phyloP scores from a whole-genome alignment of 1,284 basidiomycete genomes.

The Sanghuangporus weigelae region DNA sequence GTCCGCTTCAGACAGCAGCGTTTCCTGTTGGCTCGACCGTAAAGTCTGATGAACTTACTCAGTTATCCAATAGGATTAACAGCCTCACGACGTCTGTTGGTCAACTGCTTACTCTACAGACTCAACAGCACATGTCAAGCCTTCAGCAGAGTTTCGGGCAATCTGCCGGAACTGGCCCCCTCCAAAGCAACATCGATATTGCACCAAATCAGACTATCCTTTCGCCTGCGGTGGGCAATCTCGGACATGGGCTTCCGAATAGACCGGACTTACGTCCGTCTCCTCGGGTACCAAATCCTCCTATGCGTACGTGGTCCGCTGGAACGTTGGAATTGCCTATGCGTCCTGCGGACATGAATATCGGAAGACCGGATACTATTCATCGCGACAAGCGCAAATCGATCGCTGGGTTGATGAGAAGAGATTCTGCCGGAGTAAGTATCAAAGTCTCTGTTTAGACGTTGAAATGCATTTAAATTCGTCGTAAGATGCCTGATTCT shows the following conservation, averaged over 20 bases:
- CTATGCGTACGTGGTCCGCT: slow-evolving; percentile 76
- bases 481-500: slow-evolving; percentile 41
- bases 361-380: slow-evolving; percentile 24
- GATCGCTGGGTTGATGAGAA: slow-evolving; percentile 58
- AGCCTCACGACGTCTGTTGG: slow-evolving; percentile 84
- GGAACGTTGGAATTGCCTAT: slow-evolving; percentile 69
- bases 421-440: slow-evolving; percentile 72
- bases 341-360: slow-evolving; percentile 41
- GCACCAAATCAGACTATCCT: slow-evolving; percentile 41
- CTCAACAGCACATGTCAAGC: slow-evolving; percentile 57
- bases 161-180: slow-evolving; percentile 36
- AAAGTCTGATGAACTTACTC: slow-evolving; percentile 58
- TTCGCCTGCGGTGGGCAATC: slow-evolving; percentile 32
- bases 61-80: slow-evolving; percentile 75
- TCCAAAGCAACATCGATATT: slow-evolving; percentile 19
- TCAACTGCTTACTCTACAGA: slow-evolving; percentile 73
- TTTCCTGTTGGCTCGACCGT: slow-evolving; percentile 51
- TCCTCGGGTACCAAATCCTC: slow-evolving; percentile 58
- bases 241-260: slow-evolving; percentile 54
- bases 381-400: slow-evolving; percentile 71
- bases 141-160: slow-evolving; percentile 31
- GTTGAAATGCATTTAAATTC: background rate
- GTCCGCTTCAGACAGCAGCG: slow-evolving; percentile 58
- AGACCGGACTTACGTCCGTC: slow-evolving; percentile 52
- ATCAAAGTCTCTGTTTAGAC: background rate